Percentiles rank a stretch among this genome's conserved stretches.
These are phyloP conservation scores for Aspergillus novofumigatus DNA, from an alignment of 2,329 filamentous ascomycete genomes.

Conservation along the genomic window DNA sequence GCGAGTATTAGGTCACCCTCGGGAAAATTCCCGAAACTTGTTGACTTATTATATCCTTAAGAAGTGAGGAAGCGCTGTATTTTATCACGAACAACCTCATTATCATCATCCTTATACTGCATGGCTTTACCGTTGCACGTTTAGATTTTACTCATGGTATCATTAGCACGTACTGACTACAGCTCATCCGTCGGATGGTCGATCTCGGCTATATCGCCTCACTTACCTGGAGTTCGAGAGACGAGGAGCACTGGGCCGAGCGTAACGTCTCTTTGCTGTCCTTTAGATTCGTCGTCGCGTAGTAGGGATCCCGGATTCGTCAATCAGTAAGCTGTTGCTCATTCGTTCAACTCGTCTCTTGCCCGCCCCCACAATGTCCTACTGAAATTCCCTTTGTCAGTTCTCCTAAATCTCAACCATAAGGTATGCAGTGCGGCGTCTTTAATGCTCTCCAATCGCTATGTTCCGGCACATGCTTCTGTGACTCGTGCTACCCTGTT, in stretches of 20 bases:
- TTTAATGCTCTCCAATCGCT: not conserved
- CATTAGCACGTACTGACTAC: not conserved
- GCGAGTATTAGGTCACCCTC: constrained; percentile 26
- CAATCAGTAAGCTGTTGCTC: not conserved
- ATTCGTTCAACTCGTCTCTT: not conserved
- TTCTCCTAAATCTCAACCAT: not conserved
- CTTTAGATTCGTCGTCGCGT: not conserved
- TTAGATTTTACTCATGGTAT: not conserved
- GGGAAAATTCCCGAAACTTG: constrained; percentile 30
- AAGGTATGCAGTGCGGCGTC: not conserved
- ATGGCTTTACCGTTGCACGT: not conserved
- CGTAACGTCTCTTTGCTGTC: not conserved
- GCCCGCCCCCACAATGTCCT: not conserved
- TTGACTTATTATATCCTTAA: constrained; percentile 34
- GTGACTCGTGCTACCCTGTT: not conserved
- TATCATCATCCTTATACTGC: not conserved
- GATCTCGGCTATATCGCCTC: not conserved
- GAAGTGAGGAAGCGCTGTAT: constrained; percentile 2
- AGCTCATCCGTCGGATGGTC: not conserved
- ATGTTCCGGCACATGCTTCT: not conserved
- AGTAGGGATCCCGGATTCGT: not conserved
- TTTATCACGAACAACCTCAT: not conserved
- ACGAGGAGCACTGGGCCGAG: not conserved
- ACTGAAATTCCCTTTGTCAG: not conserved
- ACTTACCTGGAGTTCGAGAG: not conserved